Evolutionary conservation across 140 eudicot genomes (phyloP).

Genomic region (Ambrosia hybrid): DNA sequence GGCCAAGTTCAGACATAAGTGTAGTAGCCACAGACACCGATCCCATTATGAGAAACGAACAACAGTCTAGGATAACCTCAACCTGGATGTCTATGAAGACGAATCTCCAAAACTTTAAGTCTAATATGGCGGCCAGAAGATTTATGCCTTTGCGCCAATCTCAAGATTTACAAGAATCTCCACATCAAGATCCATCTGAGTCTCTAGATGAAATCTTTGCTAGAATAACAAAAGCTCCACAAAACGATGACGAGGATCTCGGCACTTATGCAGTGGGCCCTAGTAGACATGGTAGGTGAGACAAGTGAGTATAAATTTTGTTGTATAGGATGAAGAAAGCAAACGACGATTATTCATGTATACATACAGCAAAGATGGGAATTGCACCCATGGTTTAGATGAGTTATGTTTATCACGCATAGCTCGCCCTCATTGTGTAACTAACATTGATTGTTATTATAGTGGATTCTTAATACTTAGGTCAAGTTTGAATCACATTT

Average conservation of each 20-base stretch:
- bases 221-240: slow-evolving; percentile 52
- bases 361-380: not conserved
- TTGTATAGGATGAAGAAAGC: slow-evolving; percentile 16
- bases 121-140: slow-evolving; percentile 53
- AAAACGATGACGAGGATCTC: slow-evolving; percentile 34
- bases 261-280: slow-evolving; percentile 31
- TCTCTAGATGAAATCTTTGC: slow-evolving; percentile 89
- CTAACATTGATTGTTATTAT: too few relatives aligned
- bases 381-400: too few relatives aligned
- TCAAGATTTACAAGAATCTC: slow-evolving; percentile 36
- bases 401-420: too few relatives aligned
- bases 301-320: slow-evolving; percentile 34
- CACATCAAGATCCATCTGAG: slow-evolving; percentile 38
- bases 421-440: too few relatives aligned
- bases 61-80: slow-evolving; percentile 50
- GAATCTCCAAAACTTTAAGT: slow-evolving; percentile 60
- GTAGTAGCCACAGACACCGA: not conserved
- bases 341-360: not conserved
- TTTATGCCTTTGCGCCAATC: slow-evolving; percentile 58
- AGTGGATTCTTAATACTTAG: too few relatives aligned
- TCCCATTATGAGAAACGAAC: slow-evolving; percentile 15
- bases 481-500: too few relatives aligned
- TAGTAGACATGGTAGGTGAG: slow-evolving; percentile 36
- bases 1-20: slow-evolving; percentile 22
- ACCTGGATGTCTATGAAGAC: slow-evolving; percentile 72